phyloP scores from a whole-genome alignment of 257 asterid species.

The Solanum sejunctum region DNA sequence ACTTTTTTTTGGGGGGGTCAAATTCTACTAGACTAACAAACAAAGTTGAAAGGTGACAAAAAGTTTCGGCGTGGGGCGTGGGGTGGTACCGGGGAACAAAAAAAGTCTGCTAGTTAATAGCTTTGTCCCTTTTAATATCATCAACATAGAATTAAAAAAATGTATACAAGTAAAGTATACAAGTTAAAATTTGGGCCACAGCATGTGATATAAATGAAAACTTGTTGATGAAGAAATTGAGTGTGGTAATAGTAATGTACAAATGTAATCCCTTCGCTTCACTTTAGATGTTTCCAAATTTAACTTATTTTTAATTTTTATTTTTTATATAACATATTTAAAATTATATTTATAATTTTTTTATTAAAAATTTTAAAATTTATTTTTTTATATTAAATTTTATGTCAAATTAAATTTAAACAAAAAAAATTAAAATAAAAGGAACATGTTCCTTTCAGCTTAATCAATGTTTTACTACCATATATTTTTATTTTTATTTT shows the following conservation, averaged over 20 bases:
- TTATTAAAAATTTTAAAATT: no score
- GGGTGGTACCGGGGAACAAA: background rate
- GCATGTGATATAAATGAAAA: background rate
- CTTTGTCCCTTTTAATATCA: background rate
- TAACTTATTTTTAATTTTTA: no score
- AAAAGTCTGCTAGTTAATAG: background rate
- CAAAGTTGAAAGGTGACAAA: background rate
- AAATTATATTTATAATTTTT: no score
- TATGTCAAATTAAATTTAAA: no score
- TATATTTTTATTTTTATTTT: background rate
- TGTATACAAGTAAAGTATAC: background rate
- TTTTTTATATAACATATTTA: no score
- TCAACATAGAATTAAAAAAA: background rate
- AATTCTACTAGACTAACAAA: background rate
- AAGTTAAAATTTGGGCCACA: background rate
- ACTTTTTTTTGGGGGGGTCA: background rate
- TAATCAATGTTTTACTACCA: background rate
- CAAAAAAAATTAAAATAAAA: no score
- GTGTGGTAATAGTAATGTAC: background rate
- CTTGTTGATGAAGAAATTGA: background rate
- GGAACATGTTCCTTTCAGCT: background rate
- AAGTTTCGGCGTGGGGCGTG: background rate
- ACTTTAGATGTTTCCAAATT: no score
- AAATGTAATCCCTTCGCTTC: no score
- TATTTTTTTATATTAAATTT: no score